phyloP scores from a whole-genome alignment of 2,329 filamentous ascomycete genomes.

The Trichoderma sp. region DNA sequence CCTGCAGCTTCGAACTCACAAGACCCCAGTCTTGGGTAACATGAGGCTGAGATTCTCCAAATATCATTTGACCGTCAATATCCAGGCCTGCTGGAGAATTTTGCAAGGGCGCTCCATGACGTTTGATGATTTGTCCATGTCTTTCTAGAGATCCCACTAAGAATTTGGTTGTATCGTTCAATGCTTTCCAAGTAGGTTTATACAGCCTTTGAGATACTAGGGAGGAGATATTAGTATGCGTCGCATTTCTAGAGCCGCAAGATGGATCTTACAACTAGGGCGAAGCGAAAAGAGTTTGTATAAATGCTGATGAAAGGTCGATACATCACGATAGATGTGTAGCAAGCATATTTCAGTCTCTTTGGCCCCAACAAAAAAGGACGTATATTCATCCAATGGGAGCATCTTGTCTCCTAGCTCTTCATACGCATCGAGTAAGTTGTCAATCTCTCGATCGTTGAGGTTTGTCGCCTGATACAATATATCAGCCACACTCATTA shows the following conservation, averaged over 20 bases:
- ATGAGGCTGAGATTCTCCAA: no score
- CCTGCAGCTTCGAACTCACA: neutral
- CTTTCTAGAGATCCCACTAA: neutral
- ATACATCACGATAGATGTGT: neutral
- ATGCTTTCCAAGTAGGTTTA: slow-evolving; percentile 2
- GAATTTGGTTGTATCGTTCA: neutral
- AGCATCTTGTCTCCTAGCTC: neutral
- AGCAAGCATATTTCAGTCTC: neutral
- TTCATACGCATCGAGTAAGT: slow-evolving; percentile 2
- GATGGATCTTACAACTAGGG: neutral
- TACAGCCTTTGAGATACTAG: slow-evolving; percentile 1
- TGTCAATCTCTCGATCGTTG: neutral
- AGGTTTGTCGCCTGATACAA: neutral
- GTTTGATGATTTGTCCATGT: neutral
- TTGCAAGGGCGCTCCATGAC: neutral
- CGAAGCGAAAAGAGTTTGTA: slow-evolving; percentile 6
- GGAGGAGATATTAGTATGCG: neutral
- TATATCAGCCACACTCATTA: neutral
- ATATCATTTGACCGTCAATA: neutral
- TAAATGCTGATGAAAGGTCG: neutral
- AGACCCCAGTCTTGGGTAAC: neutral
- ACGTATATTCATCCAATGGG: neutral
- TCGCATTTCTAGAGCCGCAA: rapidly evolving
- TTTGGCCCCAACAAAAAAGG: neutral
- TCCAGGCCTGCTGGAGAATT: neutral